These are phyloP conservation scores for Smithsoniella earleae DNA, from an alignment of 163 green algal genomes.

Conservation along the genomic window DNA sequence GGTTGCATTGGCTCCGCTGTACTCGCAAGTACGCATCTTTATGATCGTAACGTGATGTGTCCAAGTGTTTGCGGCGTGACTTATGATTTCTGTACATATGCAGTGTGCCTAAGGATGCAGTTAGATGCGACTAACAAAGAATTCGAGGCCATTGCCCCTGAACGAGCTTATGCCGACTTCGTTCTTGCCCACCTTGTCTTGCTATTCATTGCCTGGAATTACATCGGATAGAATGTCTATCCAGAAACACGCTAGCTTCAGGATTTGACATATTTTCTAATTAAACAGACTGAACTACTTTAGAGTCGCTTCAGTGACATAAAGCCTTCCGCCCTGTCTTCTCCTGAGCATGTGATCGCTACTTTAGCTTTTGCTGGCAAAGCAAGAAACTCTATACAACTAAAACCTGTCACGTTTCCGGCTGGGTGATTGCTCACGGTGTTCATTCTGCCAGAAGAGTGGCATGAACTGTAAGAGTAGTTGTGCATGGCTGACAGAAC, in stretches of 20 bases:
- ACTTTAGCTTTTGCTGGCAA: constrained; percentile 42
- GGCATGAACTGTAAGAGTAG: constrained; percentile 33
- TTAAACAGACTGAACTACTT: neutral
- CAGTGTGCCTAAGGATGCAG: constrained; percentile 76
- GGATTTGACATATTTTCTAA: neutral
- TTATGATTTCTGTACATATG: constrained; percentile 11
- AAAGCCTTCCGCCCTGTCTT: constrained; percentile 43
- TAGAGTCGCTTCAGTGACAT: constrained; percentile 38
- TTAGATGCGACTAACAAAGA: constrained; percentile 52
- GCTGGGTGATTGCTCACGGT: constrained; percentile 31
- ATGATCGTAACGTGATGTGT: neutral
- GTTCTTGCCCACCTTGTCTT: constrained; percentile 61
- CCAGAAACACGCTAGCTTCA: too few species aligned
- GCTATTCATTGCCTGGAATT: constrained; percentile 62
- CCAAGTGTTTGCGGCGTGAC: too few species aligned
- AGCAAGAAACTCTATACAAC: constrained; percentile 39
- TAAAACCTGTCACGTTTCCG: constrained; percentile 41
- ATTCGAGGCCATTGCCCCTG: constrained; percentile 46
- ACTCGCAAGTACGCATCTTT: constrained; percentile 55
- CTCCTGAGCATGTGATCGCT: constrained; percentile 40
- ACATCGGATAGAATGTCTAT: constrained; percentile 54
- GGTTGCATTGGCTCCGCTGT: constrained; percentile 73
- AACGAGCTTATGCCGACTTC: constrained; percentile 72
- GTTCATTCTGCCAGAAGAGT: constrained; percentile 31
- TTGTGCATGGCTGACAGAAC: constrained; percentile 39